A percentile compares a stretch with the other conserved stretches of the same genome.
These are phyloP conservation scores for Annona squamosa DNA, from an alignment of 164 flowering plant genomes.

Conservation along the genomic window DNA sequence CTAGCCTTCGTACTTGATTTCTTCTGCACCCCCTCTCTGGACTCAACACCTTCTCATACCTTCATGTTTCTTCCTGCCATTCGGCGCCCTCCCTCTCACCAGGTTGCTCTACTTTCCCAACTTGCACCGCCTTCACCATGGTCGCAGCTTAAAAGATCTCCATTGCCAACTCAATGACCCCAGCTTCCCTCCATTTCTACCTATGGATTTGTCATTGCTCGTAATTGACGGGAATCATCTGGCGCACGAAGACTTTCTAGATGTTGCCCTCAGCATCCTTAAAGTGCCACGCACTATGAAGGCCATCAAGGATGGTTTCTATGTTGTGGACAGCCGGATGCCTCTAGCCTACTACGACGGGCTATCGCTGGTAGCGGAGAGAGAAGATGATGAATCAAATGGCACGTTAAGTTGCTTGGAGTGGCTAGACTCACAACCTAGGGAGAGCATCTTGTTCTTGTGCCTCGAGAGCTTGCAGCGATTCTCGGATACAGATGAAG, in stretches of 20 bases:
- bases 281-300: conserved; percentile 10
- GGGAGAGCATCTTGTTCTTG: conserved; percentile 33
- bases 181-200: conserved; percentile 29
- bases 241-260: conserved; percentile 18
- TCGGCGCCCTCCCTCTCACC: conserved; percentile 28
- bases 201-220: conserved; percentile 23
- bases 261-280: neutral
- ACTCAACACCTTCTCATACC: conserved; percentile 3
- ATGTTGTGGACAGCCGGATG: neutral
- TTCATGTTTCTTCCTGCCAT: no score
- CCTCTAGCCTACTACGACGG: conserved; percentile 22
- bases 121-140: conserved; percentile 14
- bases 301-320: conserved; percentile 10
- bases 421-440: conserved; percentile 40
- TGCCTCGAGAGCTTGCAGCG: conserved; percentile 39
- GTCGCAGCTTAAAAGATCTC: conserved; percentile 18
- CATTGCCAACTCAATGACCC: conserved; percentile 22
- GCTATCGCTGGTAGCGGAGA: conserved; percentile 17
- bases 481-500: conserved; percentile 25
- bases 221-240: conserved; percentile 16
- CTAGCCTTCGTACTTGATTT: conserved; percentile 32
- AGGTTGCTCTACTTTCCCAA: conserved; percentile 24
- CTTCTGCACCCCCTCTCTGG: conserved; percentile 25
- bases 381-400: neutral
- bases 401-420: conserved; percentile 17